Evolutionary conservation across 176 grass and related monocot genomes (phyloP), one percentile per base, ranked within the genome.

Genomic region (Musa beccarii): DNA sequence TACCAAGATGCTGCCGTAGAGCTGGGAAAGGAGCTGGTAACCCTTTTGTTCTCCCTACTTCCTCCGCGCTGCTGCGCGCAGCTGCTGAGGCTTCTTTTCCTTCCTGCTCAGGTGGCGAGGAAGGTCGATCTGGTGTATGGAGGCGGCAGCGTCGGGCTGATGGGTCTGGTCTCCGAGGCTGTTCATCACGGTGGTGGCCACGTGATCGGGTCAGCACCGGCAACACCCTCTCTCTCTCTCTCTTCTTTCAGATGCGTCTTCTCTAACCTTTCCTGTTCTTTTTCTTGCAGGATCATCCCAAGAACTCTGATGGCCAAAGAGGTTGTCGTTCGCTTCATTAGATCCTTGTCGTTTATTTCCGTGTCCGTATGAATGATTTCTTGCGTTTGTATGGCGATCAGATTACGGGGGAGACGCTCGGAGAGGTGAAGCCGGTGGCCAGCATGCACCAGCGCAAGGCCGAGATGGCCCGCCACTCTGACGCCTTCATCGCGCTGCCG

Each of bases 361-460:
- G 9, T 79, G 49, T 11, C 12, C 73, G 5, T 81, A 17, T 8
- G 66, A 4, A 19, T 63, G 14, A 6, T 43, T 55, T 67, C 66
- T 51, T 15, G 53, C 54, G 22, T 65, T 9, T 15, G 21, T 29
- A 12, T 28, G 51, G 53, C 8, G 4, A 53, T 66, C 55, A 96
- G 90, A 78, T 97, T 43, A 93, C 94, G 1, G 95, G 91, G 65
- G 90, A 87, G 83, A 94, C 88, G 50, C 84, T 91, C 14, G 95
- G 95, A 12, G 95, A 99, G 88, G 88, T 99, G 63, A 81, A 79
- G 29, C 84, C 84, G 8, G 95, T 99, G 76, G 66, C 75, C 4
- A 85, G 88, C 54, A 99, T 99, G 95, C 95, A 99, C 74, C 86
- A 99, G 79, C 86, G 95, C 20, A 99, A 99, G 88, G 95, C 95